phyloP scores from a whole-genome alignment of 805 yeast species.

The Nakazawaea laoshanensis region DNA sequence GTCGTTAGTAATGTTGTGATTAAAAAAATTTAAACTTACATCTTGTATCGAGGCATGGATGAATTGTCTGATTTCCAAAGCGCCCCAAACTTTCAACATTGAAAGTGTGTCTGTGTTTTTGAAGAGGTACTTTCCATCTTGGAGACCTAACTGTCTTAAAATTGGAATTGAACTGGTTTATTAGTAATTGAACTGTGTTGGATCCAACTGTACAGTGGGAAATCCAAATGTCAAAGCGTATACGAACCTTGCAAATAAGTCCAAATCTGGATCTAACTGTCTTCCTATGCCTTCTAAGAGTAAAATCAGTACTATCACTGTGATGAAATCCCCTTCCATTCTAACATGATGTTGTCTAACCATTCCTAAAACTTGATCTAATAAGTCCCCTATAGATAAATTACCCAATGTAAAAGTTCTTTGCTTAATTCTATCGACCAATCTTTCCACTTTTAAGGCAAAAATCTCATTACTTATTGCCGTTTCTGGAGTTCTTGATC shows the following conservation, averaged over 20 bases:
- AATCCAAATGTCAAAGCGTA: constrained; percentile 31
- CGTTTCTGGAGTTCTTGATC: constrained; percentile 91
- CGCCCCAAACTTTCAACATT: constrained; percentile 88
- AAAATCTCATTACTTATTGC: constrained; percentile 79
- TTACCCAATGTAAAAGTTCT: constrained; percentile 90
- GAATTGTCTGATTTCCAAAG: constrained; percentile 81
- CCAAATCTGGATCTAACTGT: constrained; percentile 86
- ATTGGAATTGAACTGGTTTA: constrained; percentile 67
- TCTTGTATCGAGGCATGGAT: constrained; percentile 78
- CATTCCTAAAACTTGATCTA: constrained; percentile 84
- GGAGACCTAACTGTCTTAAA: constrained; percentile 68
- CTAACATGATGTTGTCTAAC: constrained; percentile 91
- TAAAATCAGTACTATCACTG: constrained; percentile 89
- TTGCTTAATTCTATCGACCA: constrained; percentile 74
- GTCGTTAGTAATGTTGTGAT: constrained; percentile 11
- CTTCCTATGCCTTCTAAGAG: constrained; percentile 93
- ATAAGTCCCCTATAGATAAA: constrained; percentile 82
- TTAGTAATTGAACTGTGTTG: constrained; percentile 6
- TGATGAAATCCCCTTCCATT: constrained; percentile 95
- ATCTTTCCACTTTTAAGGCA: constrained; percentile 76
- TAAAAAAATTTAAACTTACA: constrained; percentile 32
- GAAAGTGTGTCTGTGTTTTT: constrained; percentile 54
- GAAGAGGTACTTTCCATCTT: constrained; percentile 54
- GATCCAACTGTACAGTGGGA: constrained; percentile 16
- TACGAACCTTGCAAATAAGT: constrained; percentile 93